phyloP scores from a whole-genome alignment of 1,284 basidiomycete genomes.

The Leccinum subrobustum region DNA sequence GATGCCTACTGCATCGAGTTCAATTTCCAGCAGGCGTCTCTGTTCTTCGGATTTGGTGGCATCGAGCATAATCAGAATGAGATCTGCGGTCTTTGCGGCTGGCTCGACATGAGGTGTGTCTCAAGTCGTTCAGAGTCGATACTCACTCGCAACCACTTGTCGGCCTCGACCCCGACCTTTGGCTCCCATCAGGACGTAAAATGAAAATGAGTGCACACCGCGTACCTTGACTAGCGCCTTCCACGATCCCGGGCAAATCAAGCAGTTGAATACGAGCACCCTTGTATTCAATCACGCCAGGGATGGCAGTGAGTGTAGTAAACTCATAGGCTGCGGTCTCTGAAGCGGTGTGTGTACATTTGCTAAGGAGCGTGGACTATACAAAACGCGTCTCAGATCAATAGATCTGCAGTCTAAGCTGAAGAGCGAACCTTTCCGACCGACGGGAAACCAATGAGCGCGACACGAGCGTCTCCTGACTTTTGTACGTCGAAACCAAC shows the following conservation, averaged over 20 bases:
- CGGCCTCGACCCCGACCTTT: conserved; percentile 87
- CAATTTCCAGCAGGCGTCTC: conserved; percentile 82
- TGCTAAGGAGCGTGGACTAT: conserved; percentile 90
- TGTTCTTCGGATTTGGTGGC: conserved; percentile 97
- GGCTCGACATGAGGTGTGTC: conserved; percentile 6
- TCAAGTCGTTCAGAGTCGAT: background rate
- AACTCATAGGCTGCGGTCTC: conserved; percentile 95
- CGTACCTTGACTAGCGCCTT: conserved; percentile 86
- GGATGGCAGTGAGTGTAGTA: conserved; percentile 92
- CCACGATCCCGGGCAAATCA: conserved; percentile 97
- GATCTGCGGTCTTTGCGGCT: conserved; percentile 94
- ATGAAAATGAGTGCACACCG: background rate
- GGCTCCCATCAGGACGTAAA: conserved; percentile 1
- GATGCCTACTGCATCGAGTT: conserved; percentile 96
- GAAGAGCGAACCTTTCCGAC: conserved; percentile 73
- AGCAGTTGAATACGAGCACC: conserved; percentile 92
- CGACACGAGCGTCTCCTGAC: conserved; percentile 90
- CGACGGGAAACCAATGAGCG: conserved; percentile 92
- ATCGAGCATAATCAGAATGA: conserved; percentile 94
- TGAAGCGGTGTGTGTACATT: conserved; percentile 88
- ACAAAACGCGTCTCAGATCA: conserved; percentile 11
- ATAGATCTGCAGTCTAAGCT: background rate
- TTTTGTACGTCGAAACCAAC: conserved; percentile 94
- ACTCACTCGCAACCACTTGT: conserved; percentile 86
- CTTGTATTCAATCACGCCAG: conserved; percentile 91